Evolutionary conservation across 2,329 filamentous ascomycete genomes (phyloP).

Genomic region (Sclerotinia spermophila): DNA sequence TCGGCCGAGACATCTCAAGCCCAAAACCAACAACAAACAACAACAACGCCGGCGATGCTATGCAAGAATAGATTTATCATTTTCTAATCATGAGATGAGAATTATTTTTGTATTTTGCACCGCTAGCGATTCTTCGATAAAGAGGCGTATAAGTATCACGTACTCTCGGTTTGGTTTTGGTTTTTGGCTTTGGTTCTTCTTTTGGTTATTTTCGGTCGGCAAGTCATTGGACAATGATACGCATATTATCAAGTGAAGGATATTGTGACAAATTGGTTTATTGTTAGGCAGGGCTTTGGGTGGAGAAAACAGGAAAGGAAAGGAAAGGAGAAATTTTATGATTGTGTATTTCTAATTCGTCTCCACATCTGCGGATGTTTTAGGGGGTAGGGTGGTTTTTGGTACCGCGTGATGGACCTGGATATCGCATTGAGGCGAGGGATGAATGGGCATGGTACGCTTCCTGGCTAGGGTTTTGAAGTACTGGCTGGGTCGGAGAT

Average conservation of each 20-base stretch:
- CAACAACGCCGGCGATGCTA: neutral
- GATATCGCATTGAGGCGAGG: constrained; percentile 7
- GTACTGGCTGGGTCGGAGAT: neutral
- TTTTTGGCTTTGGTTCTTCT: constrained; percentile 2
- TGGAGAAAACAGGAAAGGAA: neutral
- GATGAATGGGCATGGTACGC: neutral
- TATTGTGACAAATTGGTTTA: constrained; percentile 11
- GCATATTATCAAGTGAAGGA: constrained; percentile 14
- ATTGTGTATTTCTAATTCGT: constrained; percentile 16
- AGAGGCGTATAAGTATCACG: constrained; percentile 19
- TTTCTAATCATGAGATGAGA: neutral
- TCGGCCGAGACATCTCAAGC: constrained; percentile 25
- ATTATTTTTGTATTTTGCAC: neutral
- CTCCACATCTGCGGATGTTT: neutral
- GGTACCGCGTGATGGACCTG: constrained; percentile 13
- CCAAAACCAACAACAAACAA: neutral
- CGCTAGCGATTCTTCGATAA: neutral
- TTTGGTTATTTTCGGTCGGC: constrained; percentile 9
- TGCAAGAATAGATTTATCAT: constrained; percentile 12
- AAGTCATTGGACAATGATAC: constrained; percentile 1
- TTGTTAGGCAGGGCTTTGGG: constrained; percentile 3
- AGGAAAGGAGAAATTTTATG: neutral
- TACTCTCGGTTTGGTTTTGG: neutral
- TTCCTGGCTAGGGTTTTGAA: constrained; percentile 5
- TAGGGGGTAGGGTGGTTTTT: constrained; percentile 8